These are phyloP conservation scores for Cercospora zeae-maydis DNA, from an alignment of 2,329 filamentous ascomycete species.

Conservation along the genomic window DNA sequence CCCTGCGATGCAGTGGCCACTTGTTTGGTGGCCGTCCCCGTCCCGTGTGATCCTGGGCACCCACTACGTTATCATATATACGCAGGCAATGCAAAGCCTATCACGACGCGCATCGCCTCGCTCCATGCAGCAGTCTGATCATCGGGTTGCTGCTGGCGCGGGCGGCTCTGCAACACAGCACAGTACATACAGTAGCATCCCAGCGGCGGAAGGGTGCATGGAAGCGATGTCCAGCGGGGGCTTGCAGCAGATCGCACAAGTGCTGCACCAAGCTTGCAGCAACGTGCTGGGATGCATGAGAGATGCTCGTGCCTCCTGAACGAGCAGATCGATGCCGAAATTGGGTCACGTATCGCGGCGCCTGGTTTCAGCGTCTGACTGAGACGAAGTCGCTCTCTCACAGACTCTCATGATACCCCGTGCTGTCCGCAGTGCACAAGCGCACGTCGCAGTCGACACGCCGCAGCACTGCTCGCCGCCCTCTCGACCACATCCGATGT, in stretches of 20 bases:
- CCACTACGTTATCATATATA: background rate
- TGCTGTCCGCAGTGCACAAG: no score
- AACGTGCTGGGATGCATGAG: constrained; percentile 17
- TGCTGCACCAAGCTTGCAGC: constrained; percentile 16
- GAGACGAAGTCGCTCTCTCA: no score
- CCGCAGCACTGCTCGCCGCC: background rate
- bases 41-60: constrained; percentile 11
- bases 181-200: constrained; percentile 8
- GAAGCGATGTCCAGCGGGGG: constrained; percentile 13
- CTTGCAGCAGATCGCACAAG: constrained; percentile 11
- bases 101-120: background rate
- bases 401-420: no score
- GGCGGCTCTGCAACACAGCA: background rate
- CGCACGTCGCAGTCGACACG: no score
- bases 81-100: background rate
- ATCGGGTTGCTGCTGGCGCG: background rate
- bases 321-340: constrained; percentile 20
- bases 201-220: constrained; percentile 14
- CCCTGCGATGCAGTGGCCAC: constrained; percentile 20
- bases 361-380: background rate
- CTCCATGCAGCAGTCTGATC: background rate
- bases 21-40: constrained; percentile 12
- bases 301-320: constrained; percentile 19
- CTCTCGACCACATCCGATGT: background rate
- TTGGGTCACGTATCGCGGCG: constrained; percentile 6